A percentile compares a stretch with the other conserved stretches of the same genome.
Conservation (phyloP, 2,329 filamentous ascomycete genomes). For the Venturia carpophila region DNA sequence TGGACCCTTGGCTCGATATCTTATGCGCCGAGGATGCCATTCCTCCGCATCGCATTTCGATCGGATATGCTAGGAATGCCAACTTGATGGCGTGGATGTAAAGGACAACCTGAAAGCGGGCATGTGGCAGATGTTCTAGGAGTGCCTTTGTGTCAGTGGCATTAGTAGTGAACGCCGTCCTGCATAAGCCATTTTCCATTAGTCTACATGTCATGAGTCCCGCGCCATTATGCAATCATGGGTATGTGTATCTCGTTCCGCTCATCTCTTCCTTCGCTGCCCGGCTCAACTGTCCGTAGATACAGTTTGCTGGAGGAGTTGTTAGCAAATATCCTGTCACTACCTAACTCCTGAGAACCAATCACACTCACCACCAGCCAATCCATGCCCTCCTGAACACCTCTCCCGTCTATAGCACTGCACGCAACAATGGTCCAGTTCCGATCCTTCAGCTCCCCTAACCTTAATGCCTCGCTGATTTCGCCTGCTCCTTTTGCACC, state of each 20-base stretch:
- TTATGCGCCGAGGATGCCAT: background rate
- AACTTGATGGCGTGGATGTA: no score
- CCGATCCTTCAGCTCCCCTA: constrained; percentile 86
- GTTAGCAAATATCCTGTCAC: background rate
- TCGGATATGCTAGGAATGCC: no score
- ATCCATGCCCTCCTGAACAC: constrained; percentile 96
- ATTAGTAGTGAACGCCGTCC: background rate
- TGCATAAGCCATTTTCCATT: background rate
- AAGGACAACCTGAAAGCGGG: background rate
- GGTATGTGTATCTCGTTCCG: constrained; percentile 1
- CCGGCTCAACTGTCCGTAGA: background rate
- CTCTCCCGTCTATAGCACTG: constrained; percentile 89
- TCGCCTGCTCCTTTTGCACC: constrained; percentile 94
- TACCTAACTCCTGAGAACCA: background rate
- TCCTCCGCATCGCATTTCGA: background rate
- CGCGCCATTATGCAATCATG: constrained; percentile 2
- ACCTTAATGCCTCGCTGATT: constrained; percentile 84
- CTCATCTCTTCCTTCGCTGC: background rate
- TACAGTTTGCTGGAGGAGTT: background rate
- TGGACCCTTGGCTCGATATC: no score
- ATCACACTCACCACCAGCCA: constrained; percentile 73
- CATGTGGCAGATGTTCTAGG: background rate
- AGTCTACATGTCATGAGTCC: background rate
- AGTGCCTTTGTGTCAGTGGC: background rate
- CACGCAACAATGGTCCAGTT: constrained; percentile 99